Evolutionary conservation across 495 filamentous ascomycete species (phyloP), one percentile per base, ranked within the genome.

Genomic region (Tuber brumale): DNA sequence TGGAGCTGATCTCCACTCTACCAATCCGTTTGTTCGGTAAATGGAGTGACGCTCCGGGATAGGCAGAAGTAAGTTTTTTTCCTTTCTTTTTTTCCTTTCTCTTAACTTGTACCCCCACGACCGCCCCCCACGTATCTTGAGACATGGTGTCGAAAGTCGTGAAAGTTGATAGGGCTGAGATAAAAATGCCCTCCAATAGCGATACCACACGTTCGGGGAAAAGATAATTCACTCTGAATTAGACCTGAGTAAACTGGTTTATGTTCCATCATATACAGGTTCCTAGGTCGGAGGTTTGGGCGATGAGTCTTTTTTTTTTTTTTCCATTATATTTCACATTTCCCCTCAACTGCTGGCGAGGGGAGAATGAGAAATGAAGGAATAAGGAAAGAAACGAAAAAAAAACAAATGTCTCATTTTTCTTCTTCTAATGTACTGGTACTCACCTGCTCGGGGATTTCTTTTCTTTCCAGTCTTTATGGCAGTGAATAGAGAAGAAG

Each of bases 401-500:
- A 27, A 31, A 61, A 12, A 6, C 9, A 16, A 0, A 12, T 3
- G 9, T 31, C 4, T 61, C 31, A 27, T 57, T 9, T 51, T 57
- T 31, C 5, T 61, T 61, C 10, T n/a, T 61, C 51, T 61, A 31
- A 12, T 61, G 51, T 61, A 61, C 51, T n/a, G 51, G n/a, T 31
- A 31, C n/a, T n/a, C n/a, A 3, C 51, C 51, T 61, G n/a, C 7
- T 61, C 2, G 51, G 27, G 14, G n/a, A n/a, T 4, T 61, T 61
- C n/a, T 31, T 61, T 61, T 61, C 51, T 61, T 61, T 31, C 51
- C 51, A 31, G n/a, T 31, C n/a, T 31, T 61, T 61, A 21, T 27
- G n/a, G 51, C 51, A 14, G 51, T 61, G 51, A 61, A 61, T 61
- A 61, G 51, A 61, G 51, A 61, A 61, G 51, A n/a, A 31, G 51